Evolutionary conservation across 345 rosid genomes (phyloP), one percentile per base, ranked within the genome.

Genomic region (Garcia nutans): DNA sequence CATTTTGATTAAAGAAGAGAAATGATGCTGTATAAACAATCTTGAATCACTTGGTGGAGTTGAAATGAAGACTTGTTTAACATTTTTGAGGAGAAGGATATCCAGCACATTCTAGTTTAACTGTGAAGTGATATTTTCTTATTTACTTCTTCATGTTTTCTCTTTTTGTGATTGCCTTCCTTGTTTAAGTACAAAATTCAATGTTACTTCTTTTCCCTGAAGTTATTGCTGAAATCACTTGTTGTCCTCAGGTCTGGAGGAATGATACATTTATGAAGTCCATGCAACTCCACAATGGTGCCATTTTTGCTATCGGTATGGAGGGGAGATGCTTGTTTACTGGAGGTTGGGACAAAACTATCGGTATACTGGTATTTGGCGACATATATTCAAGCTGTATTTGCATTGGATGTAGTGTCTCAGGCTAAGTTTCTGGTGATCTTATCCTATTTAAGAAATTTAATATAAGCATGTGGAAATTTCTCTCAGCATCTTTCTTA

Each of bases 301-400:
- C 95, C 68, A 82, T 91, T 70, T 91, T 93, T 62, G 80, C 91
- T 28, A 70, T 74, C 78, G 78, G 71, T 64, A 59, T 93, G 83
- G 88, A 89, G n/a, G 89, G 84, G 50, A 86, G 85, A 77, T 87
- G 87, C 89, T 84, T 93, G 33, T 87, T 93, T 74, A 81, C 91
- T 1, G 97, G 93, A 82, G 97, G 99, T 61, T 90, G 97, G 97
- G 99, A 93, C 86, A 91, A 85, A 83, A 86, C 81, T 73, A 67
- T 95, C 81, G 79, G 66, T 74, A 80, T 92, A 71, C 91, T 87
- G 93, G 99, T 91, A 86, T 54, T 19, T 70, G 10, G 23, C 52
- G 19, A 69, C 42, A n/a, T 66, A 24, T 42, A 71, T 31, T 33
- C 45, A 74, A 65, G 22, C 6, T 16, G 67, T 60, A n/a, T 23